These are phyloP conservation scores for Waltergamsia citrina DNA, from an alignment of 2,329 filamentous ascomycete genomes.

Conservation along the genomic window DNA sequence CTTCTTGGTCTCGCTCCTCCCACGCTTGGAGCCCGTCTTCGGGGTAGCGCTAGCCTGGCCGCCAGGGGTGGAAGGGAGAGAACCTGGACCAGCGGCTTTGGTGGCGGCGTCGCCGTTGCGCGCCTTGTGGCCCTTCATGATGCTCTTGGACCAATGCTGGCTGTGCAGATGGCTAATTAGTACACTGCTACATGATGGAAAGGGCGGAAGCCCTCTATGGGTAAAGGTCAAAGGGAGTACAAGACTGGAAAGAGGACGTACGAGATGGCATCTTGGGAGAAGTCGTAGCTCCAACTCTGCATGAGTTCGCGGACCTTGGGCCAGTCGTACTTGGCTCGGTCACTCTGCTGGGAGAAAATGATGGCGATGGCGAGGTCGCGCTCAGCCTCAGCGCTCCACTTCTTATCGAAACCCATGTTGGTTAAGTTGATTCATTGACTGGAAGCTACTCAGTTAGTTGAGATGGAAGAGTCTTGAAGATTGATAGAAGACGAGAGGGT, in stretches of 20 bases:
- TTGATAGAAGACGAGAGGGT: neutral
- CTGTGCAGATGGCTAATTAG: constrained; percentile 11
- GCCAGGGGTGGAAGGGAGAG: neutral
- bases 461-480: neutral
- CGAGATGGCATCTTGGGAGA: constrained; percentile 28
- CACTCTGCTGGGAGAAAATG: constrained; percentile 15
- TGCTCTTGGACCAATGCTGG: constrained; percentile 27
- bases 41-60: constrained; percentile 6
- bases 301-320: constrained; percentile 18
- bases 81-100: neutral
- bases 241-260: constrained; percentile 12
- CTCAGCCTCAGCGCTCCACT: constrained; percentile 25
- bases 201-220: too few species aligned
- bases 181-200: neutral
- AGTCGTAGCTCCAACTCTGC: constrained; percentile 20
- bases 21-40: neutral
- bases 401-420: constrained; percentile 21
- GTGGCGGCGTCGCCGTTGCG: constrained; percentile 11
- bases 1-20: constrained; percentile 7
- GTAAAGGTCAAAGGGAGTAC: neutral
- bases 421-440: neutral
- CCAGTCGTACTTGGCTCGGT: constrained; percentile 22
- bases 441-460: neutral
- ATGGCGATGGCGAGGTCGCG: constrained; percentile 27
- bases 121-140: constrained; percentile 23